Base-by-base conservation (phyloP, 768 basidiomycete genomes). In the Amanita rimosa region DNA sequence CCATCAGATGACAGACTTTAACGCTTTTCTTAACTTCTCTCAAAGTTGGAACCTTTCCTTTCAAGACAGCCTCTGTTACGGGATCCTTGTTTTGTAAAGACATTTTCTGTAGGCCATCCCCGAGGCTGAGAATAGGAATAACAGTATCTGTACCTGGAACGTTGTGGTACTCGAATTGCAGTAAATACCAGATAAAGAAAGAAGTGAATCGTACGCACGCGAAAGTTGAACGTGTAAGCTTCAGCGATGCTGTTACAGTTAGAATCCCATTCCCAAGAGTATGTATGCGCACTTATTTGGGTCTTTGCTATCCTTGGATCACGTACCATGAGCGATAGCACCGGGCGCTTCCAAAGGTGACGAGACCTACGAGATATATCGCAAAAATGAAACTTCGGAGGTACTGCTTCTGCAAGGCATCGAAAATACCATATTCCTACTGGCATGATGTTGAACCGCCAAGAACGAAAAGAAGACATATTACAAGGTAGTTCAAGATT, bases 161-260 rank as follows among this genome's bases (percentile, higher is more conserved):
- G 17, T 67, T 72, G 57, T 81, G 73, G 59, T 92, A 92, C 89
- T 91, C 44, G 2, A 34, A 37, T 49, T 13, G 31, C 21, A 21
- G 29, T 26, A n/a, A 16, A 13, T 42, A 31, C 34, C 17, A 38
- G 17, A 13, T 48, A 13, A 34, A 14, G 10, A 19, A 40, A 31
- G 10, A 31, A 10, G 38, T 39, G 9, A 4, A 35, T 31, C 14
- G 16, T 42, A 31, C 66, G 52, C 55, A 84, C 86, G 55, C 80
- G 75, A 57, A 92, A 89, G 58, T 89, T 85, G 67, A 92, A 92
- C 0, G 86, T 90, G 58, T 90, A 92, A 11, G 90, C 83, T 61
- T 92, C 89, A 19, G 91, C 74, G 49, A 92, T 84, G 64, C 89
- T 92, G 54, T 14, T 10, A 24, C 52, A 52, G 27, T 45, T 14